Evolutionary conservation across 164 flowering plant genomes (phyloP).

Genomic region (Macadamia tetraphylla): DNA sequence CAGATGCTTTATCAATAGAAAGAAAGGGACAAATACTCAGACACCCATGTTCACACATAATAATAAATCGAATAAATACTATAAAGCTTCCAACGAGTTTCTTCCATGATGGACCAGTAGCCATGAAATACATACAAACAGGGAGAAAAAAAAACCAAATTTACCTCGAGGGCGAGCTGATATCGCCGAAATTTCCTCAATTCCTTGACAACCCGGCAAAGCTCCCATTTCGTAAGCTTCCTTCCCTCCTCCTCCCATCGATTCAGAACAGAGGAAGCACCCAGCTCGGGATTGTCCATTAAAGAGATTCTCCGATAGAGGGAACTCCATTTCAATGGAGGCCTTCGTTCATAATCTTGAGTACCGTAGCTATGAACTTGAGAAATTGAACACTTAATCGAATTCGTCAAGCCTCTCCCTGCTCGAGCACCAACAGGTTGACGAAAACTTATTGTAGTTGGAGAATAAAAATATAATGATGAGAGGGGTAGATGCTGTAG

Average conservation of each 20-base stretch:
- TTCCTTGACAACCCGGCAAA: conserved; percentile 63
- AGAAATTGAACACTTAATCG: conserved; percentile 37
- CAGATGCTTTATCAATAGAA: too few species aligned
- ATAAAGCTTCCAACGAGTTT: not conserved
- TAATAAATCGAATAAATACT: too few species aligned
- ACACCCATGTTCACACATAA: too few species aligned
- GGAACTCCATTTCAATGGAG: conserved; percentile 48
- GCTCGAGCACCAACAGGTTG: not conserved
- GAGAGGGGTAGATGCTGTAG: conserved; percentile 20
- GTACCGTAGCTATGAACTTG: conserved; percentile 57
- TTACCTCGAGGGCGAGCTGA: conserved; percentile 73
- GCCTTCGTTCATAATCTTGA: conserved; percentile 53
- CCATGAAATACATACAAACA: not conserved
- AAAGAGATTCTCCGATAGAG: conserved; percentile 49
- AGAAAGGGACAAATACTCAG: too few species aligned
- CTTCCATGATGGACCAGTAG: not conserved
- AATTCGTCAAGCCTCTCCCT: not conserved
- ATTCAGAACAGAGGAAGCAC: conserved; percentile 48
- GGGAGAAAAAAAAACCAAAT: not conserved
- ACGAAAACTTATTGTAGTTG: conserved; percentile 17
- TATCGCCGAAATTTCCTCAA: conserved; percentile 56
- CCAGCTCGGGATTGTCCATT: conserved; percentile 49
- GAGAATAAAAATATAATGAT: conserved; percentile 22
- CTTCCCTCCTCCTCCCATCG: conserved; percentile 55
- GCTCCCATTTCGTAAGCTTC: conserved; percentile 67